Base-by-base conservation (phyloP, 805 yeast species). In the Candida piceae region DNA sequence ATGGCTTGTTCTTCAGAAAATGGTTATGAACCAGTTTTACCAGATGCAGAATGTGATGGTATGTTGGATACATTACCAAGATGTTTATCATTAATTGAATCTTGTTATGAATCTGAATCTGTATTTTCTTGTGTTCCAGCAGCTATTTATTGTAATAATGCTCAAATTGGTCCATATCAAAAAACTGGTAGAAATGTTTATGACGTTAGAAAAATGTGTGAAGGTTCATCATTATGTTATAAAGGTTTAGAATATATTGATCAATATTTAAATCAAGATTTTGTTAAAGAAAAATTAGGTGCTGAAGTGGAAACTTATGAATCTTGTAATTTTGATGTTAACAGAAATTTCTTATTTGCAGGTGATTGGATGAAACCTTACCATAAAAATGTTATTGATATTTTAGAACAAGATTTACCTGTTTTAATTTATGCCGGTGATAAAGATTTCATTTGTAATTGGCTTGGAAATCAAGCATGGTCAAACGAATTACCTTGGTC, bases 401-500 rank as follows among this genome's bases (percentile, higher is more conserved):
- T 80, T 44, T 70, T 87, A 50, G 80, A 84, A 52, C 60, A 70
- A 40, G 81, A 75, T 18, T 55, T 86, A 32, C 95, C 96, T 15
- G 89, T 87, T 4, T 72, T 88, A 53, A 75, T 86, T 43, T 88
- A 87, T 51, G 96, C 96, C n/a, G 96, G 96, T 55, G 95, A 87
- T 60, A 84, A 87, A 62, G 96, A 87, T 61, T 87, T 74, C 61
- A 86, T 87, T 55, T 87, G 96, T 64, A 87, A 87, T 67, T 87
- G 96, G 93, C 69, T 87, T 46, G 96, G 96, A 48, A 84, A 86
- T 64, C 76, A 75, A 48, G 93, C 84, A 11, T 86, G 95, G 93
- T 65, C 88, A 12, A 72, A 82, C 55, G 69, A 61, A 44, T 66
- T 85, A 44, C 74, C 69, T 43, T 85, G 93, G 90, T 60, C 72